Percentiles rank a stretch among this genome's conserved stretches.
Conservation (phyloP, 1,139 yeast species). For the Lodderomyces pseudojiufengensis region DNA sequence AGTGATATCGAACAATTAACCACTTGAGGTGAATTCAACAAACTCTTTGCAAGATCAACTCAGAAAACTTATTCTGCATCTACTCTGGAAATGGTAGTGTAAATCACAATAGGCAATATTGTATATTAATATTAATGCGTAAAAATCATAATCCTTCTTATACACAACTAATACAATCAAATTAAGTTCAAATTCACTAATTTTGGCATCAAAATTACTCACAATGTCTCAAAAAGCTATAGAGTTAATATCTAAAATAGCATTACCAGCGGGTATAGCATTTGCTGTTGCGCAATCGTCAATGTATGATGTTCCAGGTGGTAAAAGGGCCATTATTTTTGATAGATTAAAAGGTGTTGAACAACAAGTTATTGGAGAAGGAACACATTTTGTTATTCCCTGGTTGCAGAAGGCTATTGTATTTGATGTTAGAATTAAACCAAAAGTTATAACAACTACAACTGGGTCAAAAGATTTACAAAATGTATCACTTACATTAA, state of each 20-base stretch:
- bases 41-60: too few relatives aligned
- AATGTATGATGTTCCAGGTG: slow-evolving; percentile 92
- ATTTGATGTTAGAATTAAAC: slow-evolving; percentile 87
- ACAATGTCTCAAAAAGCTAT: slow-evolving; percentile 39
- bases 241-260: slow-evolving; percentile 45
- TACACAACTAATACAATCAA: too few relatives aligned
- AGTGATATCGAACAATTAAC: too few relatives aligned
- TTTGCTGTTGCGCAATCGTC: slow-evolving; percentile 67
- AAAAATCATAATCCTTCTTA: too few relatives aligned
- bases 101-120: too few relatives aligned
- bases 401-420: slow-evolving; percentile 92
- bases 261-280: slow-evolving; percentile 68
- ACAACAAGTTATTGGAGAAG: slow-evolving; percentile 86
- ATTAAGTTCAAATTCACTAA: too few relatives aligned
- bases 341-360: slow-evolving; percentile 91
- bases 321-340: slow-evolving; percentile 91
- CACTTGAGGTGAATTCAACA: too few relatives aligned
- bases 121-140: too few relatives aligned
- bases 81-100: too few relatives aligned
- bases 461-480: slow-evolving; percentile 98
- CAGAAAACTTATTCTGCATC: too few relatives aligned
- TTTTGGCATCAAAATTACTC: neutral
- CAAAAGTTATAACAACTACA: slow-evolving; percentile 88
- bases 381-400: slow-evolving; percentile 91
- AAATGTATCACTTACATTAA: slow-evolving; percentile 86